These are phyloP conservation scores for Chloromonas sp. DNA, from an alignment of 163 green algal species.

Conservation along the genomic window DNA sequence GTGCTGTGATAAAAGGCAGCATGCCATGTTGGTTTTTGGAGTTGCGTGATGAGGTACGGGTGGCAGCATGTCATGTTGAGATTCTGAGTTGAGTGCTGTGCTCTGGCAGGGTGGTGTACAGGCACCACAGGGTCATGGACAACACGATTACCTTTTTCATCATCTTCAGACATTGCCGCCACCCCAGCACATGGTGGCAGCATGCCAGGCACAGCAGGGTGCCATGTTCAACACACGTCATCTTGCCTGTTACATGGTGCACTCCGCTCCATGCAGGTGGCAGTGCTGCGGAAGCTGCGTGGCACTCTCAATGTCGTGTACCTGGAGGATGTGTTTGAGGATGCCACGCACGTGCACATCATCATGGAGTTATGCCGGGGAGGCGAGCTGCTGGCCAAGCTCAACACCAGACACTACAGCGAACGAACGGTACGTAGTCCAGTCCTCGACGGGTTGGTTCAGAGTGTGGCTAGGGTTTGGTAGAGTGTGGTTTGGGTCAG, in stretches of 20 bases:
- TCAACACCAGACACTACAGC: slow-evolving; percentile 67
- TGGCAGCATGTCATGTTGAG: too few relatives aligned
- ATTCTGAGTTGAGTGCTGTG: too few relatives aligned
- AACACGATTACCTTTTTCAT: too few relatives aligned
- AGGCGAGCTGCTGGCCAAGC: slow-evolving; percentile 80
- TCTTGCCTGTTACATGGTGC: background rate
- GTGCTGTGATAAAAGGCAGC: too few relatives aligned
- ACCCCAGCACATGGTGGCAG: background rate
- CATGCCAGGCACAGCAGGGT: background rate
- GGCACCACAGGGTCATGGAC: background rate
- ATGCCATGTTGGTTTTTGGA: too few relatives aligned
- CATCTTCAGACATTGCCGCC: background rate
- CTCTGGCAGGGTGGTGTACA: background rate
- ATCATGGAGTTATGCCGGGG: slow-evolving; percentile 92
- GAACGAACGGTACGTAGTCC: slow-evolving; percentile 63
- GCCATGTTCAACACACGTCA: background rate
- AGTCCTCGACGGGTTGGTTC: background rate
- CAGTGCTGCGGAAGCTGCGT: slow-evolving; percentile 62
- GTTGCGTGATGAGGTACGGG: too few relatives aligned
- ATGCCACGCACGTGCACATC: slow-evolving; percentile 79
- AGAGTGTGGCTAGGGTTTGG: background rate
- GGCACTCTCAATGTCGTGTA: slow-evolving; percentile 69
- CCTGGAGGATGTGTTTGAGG: slow-evolving; percentile 81
- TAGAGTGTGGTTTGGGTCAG: too few relatives aligned
- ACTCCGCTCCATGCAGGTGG: background rate